These are phyloP conservation scores for Pichia heedii DNA, from an alignment of 805 yeast species.

Conservation along the genomic window DNA sequence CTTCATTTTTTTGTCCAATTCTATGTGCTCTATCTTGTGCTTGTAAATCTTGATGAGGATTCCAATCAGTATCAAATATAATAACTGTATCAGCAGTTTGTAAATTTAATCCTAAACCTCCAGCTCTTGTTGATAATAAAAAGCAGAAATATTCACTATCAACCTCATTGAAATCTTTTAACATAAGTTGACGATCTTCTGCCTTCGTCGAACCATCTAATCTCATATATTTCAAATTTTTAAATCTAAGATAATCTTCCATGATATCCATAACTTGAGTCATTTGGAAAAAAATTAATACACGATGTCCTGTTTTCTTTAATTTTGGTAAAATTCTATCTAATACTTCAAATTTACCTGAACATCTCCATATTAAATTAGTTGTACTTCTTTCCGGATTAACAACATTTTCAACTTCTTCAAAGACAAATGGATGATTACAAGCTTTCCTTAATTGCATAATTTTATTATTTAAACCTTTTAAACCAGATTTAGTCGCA, in stretches of 20 bases:
- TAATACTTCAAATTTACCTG: slow-evolving; percentile 74
- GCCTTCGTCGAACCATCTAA: slow-evolving; percentile 80
- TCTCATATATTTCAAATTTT: slow-evolving; percentile 61
- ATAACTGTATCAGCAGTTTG: slow-evolving; percentile 86
- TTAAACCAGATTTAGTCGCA: slow-evolving; percentile 55
- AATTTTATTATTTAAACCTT: slow-evolving; percentile 71
- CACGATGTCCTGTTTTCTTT: slow-evolving; percentile 66
- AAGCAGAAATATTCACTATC: slow-evolving; percentile 71
- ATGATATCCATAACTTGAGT: slow-evolving; percentile 84
- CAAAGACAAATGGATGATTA: slow-evolving; percentile 83
- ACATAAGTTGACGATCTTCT: slow-evolving; percentile 70
- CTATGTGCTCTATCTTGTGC: slow-evolving; percentile 89
- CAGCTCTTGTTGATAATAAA: slow-evolving; percentile 76
- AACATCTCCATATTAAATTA: slow-evolving; percentile 62
- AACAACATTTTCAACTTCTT: slow-evolving; percentile 65
- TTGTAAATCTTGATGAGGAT: slow-evolving; percentile 85
- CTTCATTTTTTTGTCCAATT: slow-evolving; percentile 85
- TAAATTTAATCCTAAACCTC: slow-evolving; percentile 79
- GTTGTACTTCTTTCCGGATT: slow-evolving; percentile 56
- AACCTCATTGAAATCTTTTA: slow-evolving; percentile 67
- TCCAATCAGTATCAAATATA: slow-evolving; percentile 85
- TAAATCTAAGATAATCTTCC: slow-evolving; percentile 71
- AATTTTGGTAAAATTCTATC: slow-evolving; percentile 71
- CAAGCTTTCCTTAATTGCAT: slow-evolving; percentile 83
- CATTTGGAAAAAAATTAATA: slow-evolving; percentile 80